These are phyloP conservation scores for Penicillium argentinense DNA, from an alignment of 495 filamentous ascomycete genomes.

Conservation along the genomic window DNA sequence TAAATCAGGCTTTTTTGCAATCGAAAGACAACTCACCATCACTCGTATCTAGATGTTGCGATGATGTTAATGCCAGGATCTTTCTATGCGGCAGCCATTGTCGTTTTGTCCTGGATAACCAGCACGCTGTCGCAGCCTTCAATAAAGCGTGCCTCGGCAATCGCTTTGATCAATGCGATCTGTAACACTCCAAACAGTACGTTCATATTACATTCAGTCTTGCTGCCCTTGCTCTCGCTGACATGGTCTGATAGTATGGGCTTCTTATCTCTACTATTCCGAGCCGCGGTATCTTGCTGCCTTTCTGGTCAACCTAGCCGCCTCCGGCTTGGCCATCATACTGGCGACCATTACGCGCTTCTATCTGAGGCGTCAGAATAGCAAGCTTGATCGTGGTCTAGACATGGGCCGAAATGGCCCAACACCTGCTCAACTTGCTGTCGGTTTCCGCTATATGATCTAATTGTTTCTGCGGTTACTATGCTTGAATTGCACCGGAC, in stretches of 20 bases:
- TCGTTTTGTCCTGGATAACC: conserved; percentile 14
- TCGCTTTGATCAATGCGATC: conserved; percentile 15
- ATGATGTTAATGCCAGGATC: conserved; percentile 17
- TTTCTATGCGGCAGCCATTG: conserved; percentile 12
- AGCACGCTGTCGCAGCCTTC: conserved; percentile 12
- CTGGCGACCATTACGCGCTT: conserved; percentile 8
- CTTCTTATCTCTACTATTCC: conserved; percentile 12
- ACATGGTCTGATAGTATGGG: conserved; percentile 8
- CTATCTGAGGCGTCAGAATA: conserved; percentile 19
- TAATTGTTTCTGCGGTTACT: too few species aligned
- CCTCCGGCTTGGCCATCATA: conserved; percentile 9
- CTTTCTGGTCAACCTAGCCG: conserved; percentile 11
- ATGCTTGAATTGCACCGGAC: too few species aligned
- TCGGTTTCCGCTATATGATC: conserved; percentile 8
- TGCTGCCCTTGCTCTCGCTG: too few species aligned
- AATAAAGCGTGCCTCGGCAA: conserved; percentile 13
- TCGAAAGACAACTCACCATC: too few species aligned
- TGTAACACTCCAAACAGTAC: conserved; percentile 19
- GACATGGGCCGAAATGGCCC: conserved; percentile 19
- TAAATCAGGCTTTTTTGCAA: too few species aligned
- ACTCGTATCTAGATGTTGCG: conserved; percentile 13
- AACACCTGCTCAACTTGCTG: conserved; percentile 20
- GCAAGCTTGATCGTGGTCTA: conserved; percentile 23
- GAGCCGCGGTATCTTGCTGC: conserved; percentile 13
- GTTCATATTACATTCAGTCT: too few species aligned